phyloP scores from a whole-genome alignment of 1,284 basidiomycete species.

The Amylostereum areolatum region DNA sequence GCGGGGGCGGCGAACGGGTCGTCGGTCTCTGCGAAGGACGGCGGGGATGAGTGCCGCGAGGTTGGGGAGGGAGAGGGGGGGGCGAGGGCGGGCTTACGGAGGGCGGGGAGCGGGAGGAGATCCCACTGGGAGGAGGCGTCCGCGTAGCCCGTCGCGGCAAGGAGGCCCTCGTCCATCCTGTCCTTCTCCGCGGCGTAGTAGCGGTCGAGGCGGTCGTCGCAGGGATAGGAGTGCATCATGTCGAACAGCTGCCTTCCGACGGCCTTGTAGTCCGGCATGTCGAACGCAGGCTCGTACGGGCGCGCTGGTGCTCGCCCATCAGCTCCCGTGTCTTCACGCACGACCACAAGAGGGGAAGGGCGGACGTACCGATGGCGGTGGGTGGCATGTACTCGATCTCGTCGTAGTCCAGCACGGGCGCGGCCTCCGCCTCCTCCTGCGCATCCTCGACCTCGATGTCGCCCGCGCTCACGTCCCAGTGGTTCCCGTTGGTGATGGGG shows the following conservation, averaged over 20 bases:
- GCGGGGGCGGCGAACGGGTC: slow-evolving; percentile 6
- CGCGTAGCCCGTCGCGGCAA: slow-evolving; percentile 16
- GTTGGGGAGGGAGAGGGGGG: too few species aligned
- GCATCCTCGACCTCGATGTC: slow-evolving; percentile 39
- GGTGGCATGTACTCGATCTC: slow-evolving; percentile 79
- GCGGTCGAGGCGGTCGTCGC: slow-evolving; percentile 23
- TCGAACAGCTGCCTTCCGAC: slow-evolving; percentile 19
- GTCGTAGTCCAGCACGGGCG: slow-evolving; percentile 43
- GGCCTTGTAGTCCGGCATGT: slow-evolving; percentile 26
- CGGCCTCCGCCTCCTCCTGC: slow-evolving; percentile 29
- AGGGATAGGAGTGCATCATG: slow-evolving; percentile 17
- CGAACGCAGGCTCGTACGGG: slow-evolving; percentile 29
- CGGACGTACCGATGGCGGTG: slow-evolving; percentile 50
- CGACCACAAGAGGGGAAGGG: background rate
- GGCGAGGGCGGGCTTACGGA: slow-evolving; percentile 16
- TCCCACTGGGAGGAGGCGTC: slow-evolving; percentile 12
- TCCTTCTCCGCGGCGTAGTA: slow-evolving; percentile 22
- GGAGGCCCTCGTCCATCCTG: slow-evolving; percentile 15
- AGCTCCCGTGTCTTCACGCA: background rate
- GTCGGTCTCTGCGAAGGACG: background rate
- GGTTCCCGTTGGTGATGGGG: slow-evolving; percentile 56
- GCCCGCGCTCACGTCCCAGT: slow-evolving; percentile 69
- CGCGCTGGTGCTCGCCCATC: slow-evolving; percentile 15
- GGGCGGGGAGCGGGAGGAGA: slow-evolving; percentile 15
- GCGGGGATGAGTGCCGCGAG: background rate